Conservation (phyloP, 2,329 filamentous ascomycete genomes). For the Fusarium cicatricum region DNA sequence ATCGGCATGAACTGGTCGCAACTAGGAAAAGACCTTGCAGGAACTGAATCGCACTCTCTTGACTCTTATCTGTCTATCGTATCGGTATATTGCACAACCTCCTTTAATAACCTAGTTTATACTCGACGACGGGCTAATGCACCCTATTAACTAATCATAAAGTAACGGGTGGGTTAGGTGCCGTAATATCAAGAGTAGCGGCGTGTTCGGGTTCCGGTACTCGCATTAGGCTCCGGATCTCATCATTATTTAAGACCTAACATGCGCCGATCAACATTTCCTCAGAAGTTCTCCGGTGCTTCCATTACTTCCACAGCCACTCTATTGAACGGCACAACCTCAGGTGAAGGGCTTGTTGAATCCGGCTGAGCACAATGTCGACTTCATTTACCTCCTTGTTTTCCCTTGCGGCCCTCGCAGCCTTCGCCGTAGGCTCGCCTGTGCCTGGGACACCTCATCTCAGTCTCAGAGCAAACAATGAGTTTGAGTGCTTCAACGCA, state of each 20-base stretch:
- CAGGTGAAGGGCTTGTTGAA: neutral
- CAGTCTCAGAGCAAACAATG: constrained; percentile 4
- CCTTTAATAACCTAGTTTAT: constrained; percentile 9
- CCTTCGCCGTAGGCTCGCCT: constrained; percentile 19
- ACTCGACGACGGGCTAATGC: constrained; percentile 1
- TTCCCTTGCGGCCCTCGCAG: constrained; percentile 14
- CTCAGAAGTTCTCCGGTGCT: too few species aligned
- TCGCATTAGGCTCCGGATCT: neutral
- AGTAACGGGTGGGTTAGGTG: constrained; percentile 20
- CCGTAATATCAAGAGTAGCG: neutral
- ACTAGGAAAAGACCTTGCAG: neutral
- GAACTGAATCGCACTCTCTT: neutral
- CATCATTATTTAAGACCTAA: constrained; percentile 16
- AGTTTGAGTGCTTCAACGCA: constrained; percentile 34
- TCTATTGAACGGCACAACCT: too few species aligned
- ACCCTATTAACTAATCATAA: constrained; percentile 28
- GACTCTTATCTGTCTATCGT: neutral
- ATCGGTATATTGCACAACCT: too few species aligned
- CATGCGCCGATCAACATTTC: neutral
- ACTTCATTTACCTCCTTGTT: constrained; percentile 18
- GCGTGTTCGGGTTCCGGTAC: neutral
- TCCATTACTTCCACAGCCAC: too few species aligned
- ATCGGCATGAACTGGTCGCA: constrained; percentile 24
- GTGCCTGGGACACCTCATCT: constrained; percentile 19
- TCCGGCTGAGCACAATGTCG: constrained; percentile 17